Evolutionary conservation across 2,329 filamentous ascomycete species (phyloP), one percentile per base, ranked within the genome.

Genomic region (Hypoxylon rubiginosum): DNA sequence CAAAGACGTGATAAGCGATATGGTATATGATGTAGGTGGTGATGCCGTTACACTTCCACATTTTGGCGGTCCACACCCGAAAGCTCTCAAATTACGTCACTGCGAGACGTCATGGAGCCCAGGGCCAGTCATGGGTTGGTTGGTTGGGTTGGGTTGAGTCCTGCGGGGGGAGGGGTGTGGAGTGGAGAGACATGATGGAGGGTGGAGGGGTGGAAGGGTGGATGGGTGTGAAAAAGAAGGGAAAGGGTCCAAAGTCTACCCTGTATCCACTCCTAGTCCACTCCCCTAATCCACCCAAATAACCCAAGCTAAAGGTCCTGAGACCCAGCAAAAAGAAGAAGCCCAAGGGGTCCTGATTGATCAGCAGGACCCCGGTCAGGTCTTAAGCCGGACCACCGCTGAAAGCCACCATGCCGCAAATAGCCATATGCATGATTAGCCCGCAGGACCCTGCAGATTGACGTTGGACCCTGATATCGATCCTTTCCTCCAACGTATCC

Each of bases 371-470:
- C 39, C 43, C 34, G 43, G 46, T 41, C 55, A 54, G 32, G 15
- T 9, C 32, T 54, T 48, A 50, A 58, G 53, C 50, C 60, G 66
- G 53, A 36, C 59, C 52, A 63, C 49, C 50, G 49, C 56, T 56
- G 55, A 50, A 57, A 24, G 36, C 50, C 36, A 61, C 59, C 59
- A 70, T 70, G 64, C 67, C 64, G 53, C 51, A 68, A 70, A 65
- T 66, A 63, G 67, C 62, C 58, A 61, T 59, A 10, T 65, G 67
- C 67, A 59, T 63, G 30, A 19, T 53, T 66, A 61, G 59, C 68
- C 68, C 68, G 66, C 72, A 74, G 71, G 73, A 69, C 73, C 73
- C 73, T 75, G 73, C 73, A 71, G 71, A 72, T 69, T 65, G 68
- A 71, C 58, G 68, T 70, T 73, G 71, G 73, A 74, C 73, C 69